These are phyloP conservation scores for Fereydounia khargensis DNA, from an alignment of 1,284 basidiomycete species.

Conservation along the genomic window DNA sequence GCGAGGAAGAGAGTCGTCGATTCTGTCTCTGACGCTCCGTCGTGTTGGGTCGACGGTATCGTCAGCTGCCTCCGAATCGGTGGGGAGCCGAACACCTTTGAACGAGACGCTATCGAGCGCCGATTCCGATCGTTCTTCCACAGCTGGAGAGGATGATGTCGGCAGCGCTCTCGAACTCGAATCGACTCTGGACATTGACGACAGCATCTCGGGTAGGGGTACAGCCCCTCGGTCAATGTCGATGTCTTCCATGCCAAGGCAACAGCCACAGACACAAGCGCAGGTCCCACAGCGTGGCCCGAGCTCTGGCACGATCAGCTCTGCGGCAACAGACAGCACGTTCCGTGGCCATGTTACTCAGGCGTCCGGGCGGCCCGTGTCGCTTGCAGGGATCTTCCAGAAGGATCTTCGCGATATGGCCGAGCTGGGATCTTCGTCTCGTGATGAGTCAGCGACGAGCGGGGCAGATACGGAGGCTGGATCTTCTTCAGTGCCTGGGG, in stretches of 20 bases:
- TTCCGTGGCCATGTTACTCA: constrained; percentile 36
- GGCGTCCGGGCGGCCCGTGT: constrained; percentile 27
- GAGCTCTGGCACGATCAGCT: constrained; percentile 12
- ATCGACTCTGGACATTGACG: too few relatives aligned
- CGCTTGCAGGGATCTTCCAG: constrained; percentile 39
- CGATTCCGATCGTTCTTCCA: constrained; percentile 10
- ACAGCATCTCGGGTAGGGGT: too few relatives aligned
- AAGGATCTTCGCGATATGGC: background rate
- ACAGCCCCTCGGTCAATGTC: too few relatives aligned
- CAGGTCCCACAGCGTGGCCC: background rate
- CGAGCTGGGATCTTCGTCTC: too few relatives aligned
- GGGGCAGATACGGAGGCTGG: too few relatives aligned
- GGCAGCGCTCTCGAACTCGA: constrained; percentile 9
- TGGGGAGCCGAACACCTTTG: constrained; percentile 7
- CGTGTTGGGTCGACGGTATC: constrained; percentile 42
- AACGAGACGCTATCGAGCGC: constrained; percentile 7
- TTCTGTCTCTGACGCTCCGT: constrained; percentile 39
- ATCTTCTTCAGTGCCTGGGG: constrained; percentile 3
- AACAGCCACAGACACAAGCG: background rate
- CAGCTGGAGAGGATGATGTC: constrained; percentile 7
- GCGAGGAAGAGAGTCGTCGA: constrained; percentile 38
- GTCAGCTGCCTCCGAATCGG: too few relatives aligned
- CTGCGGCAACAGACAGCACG: constrained; percentile 18
- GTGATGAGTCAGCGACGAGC: too few relatives aligned
- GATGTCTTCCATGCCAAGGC: background rate